A percentile compares a stretch with the other conserved stretches of the same genome.
These are phyloP conservation scores for Kwoniella sp. DNA, from an alignment of 768 basidiomycete species.

Conservation along the genomic window DNA sequence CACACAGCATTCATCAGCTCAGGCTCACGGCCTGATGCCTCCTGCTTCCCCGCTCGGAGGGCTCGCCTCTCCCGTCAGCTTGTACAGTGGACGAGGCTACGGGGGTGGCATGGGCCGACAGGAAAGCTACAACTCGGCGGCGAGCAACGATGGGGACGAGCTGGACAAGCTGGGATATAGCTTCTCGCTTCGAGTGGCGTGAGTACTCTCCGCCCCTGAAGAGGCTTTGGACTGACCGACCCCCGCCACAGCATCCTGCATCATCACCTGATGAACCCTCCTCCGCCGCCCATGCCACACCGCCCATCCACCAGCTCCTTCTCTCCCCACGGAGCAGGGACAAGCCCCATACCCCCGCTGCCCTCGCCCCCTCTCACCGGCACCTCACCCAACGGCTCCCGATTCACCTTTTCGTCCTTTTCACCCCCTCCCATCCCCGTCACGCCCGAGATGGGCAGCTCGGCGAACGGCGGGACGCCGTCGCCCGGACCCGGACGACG, in stretches of 20 bases:
- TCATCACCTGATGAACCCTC: conserved; percentile 25
- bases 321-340: conserved; percentile 4
- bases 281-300: conserved; percentile 10
- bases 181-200: conserved; percentile 46
- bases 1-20: conserved; percentile 10
- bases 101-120: conserved; percentile 6
- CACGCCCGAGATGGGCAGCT: neutral
- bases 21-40: conserved; percentile 11
- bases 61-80: no score
- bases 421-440: conserved; percentile 8
- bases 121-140: neutral
- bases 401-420: conserved; percentile 15
- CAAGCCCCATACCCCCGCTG: conserved; percentile 17
- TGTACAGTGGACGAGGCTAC: no score
- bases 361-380: conserved; percentile 22
- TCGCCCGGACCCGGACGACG: conserved; percentile 14
- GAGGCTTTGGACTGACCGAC: neutral
- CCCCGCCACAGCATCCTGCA: conserved; percentile 18
- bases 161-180: conserved; percentile 38
- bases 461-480: neutral
- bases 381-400: conserved; percentile 27
- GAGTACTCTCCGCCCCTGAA: conserved; percentile 6
- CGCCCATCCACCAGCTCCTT: conserved; percentile 8
- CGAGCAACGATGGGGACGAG: conserved; percentile 13
- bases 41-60: conserved; percentile 15